phyloP scores from a whole-genome alignment of 1,284 basidiomycete species.

The Boletus calvinii region DNA sequence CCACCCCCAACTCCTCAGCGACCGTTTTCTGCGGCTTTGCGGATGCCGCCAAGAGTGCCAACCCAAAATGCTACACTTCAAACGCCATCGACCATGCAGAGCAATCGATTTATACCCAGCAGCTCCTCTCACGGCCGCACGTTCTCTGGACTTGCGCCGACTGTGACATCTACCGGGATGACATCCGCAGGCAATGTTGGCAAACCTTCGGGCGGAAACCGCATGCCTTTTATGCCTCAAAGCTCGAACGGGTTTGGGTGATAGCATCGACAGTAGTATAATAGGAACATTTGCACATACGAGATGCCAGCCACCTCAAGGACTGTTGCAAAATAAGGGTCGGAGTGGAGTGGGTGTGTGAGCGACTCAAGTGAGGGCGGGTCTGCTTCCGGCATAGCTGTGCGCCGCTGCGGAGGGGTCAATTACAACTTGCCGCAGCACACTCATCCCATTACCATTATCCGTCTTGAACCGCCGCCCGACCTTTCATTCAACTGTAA shows the following conservation, averaged over 20 bases:
- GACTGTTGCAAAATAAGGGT: no score
- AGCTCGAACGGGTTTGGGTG: conserved; percentile 30
- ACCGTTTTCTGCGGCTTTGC: conserved; percentile 29
- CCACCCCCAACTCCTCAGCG: conserved; percentile 31
- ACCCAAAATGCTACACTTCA: conserved; percentile 14
- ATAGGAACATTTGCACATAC: conserved; percentile 7
- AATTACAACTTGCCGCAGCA: conserved; percentile 22
- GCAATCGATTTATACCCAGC: conserved; percentile 31
- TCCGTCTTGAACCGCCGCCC: background rate
- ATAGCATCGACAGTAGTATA: conserved; percentile 3
- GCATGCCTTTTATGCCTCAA: conserved; percentile 48
- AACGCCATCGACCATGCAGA: conserved; percentile 17
- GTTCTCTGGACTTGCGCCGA: conserved; percentile 8
- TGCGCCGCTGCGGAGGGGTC: conserved; percentile 10
- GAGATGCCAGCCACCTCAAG: background rate
- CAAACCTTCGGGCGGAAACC: conserved; percentile 38
- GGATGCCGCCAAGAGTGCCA: conserved; percentile 18
- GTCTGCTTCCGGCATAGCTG: background rate
- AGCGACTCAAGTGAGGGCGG: background rate
- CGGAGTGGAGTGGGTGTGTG: conserved; percentile 14
- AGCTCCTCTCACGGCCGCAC: conserved; percentile 23
- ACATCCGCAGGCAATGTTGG: conserved; percentile 6
- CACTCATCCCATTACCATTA: background rate
- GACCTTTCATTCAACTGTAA: conserved; percentile 12
- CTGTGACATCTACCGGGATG: conserved; percentile 4